phyloP scores from a whole-genome alignment of 148 eudicot genomes.

The Rhododendron mucronatum region DNA sequence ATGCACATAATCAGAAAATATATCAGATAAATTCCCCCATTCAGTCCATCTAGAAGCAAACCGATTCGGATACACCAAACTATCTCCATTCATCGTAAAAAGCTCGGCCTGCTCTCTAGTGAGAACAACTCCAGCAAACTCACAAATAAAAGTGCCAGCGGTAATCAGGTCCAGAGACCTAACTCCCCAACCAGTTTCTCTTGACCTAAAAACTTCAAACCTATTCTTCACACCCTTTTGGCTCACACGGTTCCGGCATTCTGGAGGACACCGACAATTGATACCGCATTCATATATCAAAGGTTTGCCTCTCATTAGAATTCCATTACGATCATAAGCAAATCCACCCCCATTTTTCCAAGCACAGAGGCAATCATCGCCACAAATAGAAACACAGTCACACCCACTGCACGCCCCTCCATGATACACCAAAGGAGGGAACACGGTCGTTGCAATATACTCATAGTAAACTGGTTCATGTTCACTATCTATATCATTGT shows the following conservation, averaged over 20 bases:
- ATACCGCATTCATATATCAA: slow-evolving; percentile 72
- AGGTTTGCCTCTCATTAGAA: slow-evolving; percentile 74
- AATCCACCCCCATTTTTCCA: slow-evolving; percentile 74
- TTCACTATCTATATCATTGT: slow-evolving; percentile 67
- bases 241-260: slow-evolving; percentile 72
- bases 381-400: slow-evolving; percentile 53
- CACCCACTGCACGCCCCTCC: slow-evolving; percentile 49
- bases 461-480: slow-evolving; percentile 60
- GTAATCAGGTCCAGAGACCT: slow-evolving; percentile 72
- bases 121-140: slow-evolving; percentile 75
- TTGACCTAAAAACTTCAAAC: slow-evolving; percentile 80
- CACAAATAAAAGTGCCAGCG: slow-evolving; percentile 85
- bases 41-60: slow-evolving; percentile 74
- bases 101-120: slow-evolving; percentile 69
- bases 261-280: slow-evolving; percentile 62
- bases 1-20: slow-evolving; percentile 52
- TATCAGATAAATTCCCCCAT: slow-evolving; percentile 75
- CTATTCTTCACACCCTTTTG: slow-evolving; percentile 62
- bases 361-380: slow-evolving; percentile 49
- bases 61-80: slow-evolving; percentile 63
- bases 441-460: slow-evolving; percentile 49
- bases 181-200: slow-evolving; percentile 84
- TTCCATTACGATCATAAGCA: slow-evolving; percentile 63
- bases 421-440: slow-evolving; percentile 57
- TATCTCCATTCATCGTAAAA: slow-evolving; percentile 73